Evolutionary conservation across 2,329 filamentous ascomycete species (phyloP).

Genomic region (Fusarium sp.): DNA sequence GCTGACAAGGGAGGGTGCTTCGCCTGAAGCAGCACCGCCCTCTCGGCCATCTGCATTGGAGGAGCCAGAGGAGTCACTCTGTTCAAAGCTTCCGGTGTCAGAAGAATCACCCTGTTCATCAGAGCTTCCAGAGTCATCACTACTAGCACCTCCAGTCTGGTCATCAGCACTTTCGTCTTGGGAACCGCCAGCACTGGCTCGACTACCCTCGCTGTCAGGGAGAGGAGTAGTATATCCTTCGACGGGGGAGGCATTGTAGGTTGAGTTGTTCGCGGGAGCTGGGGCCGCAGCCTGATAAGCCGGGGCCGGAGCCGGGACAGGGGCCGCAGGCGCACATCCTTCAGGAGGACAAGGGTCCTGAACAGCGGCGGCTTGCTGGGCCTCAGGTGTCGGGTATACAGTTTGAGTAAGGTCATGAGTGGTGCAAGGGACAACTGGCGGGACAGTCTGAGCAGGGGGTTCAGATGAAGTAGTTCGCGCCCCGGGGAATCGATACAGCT

Average conservation of each 20-base stretch:
- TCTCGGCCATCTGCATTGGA: constrained; percentile 6
- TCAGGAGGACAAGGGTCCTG: constrained; percentile 15
- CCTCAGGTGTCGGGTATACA: neutral
- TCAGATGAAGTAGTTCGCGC: constrained; percentile 7
- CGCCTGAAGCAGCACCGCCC: neutral
- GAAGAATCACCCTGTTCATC: neutral
- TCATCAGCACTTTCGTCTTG: neutral
- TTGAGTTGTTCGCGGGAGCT: constrained; percentile 22
- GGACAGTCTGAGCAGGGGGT: constrained; percentile 4
- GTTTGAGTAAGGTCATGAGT: constrained; percentile 2
- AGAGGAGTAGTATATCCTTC: constrained; percentile 18
- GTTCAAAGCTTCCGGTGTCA: neutral
- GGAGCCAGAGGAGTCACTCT: neutral
- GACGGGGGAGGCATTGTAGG: constrained; percentile 10
- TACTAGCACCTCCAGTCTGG: neutral
- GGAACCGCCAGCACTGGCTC: neutral
- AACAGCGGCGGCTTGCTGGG: neutral
- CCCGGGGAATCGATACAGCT: constrained; percentile 30
- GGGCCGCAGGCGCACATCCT: constrained; percentile 17
- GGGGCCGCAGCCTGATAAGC: neutral
- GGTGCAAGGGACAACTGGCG: constrained; percentile 4
- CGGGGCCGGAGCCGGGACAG: constrained; percentile 19
- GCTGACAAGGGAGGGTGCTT: constrained; percentile 23
- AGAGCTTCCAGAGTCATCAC: neutral
- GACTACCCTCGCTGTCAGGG: neutral